Conservation (phyloP, 2,329 filamentous ascomycete genomes). For the Trichoderma afroharzianum region DNA sequence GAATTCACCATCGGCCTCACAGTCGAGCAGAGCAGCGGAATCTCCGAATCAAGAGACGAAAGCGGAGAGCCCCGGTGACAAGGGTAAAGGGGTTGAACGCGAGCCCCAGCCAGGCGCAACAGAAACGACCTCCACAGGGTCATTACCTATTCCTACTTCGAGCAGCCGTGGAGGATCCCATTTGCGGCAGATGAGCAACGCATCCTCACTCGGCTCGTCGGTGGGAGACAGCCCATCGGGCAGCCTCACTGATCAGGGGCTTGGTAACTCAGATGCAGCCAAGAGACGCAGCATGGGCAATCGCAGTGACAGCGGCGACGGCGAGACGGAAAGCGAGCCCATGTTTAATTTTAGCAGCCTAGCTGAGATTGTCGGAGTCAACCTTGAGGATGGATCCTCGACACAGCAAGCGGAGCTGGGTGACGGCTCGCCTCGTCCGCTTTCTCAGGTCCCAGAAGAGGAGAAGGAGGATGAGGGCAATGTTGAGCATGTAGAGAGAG, state of each 20-base stretch:
- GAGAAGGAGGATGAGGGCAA: conserved; percentile 34
- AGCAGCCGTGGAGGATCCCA: conserved; percentile 62
- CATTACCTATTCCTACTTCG: conserved; percentile 47
- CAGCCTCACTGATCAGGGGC: conserved; percentile 43
- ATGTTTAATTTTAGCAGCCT: conserved; percentile 92
- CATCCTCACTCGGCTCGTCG: conserved; percentile 79
- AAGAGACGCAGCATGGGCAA: conserved; percentile 50
- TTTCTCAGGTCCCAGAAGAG: conserved; percentile 38
- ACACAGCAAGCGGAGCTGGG: conserved; percentile 27
- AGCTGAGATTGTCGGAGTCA: conserved; percentile 74
- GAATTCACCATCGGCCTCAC: conserved; percentile 38
- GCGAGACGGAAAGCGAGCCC: conserved; percentile 60
- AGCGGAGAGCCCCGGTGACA: conserved; percentile 42
- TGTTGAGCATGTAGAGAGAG: conserved; percentile 31
- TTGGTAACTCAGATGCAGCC: conserved; percentile 35
- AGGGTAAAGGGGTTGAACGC: conserved; percentile 70
- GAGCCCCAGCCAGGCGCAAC: conserved; percentile 24
- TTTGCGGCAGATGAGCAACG: conserved; percentile 78
- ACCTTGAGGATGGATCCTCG: conserved; percentile 46
- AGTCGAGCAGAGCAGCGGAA: conserved; percentile 25
- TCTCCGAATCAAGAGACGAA: conserved; percentile 25
- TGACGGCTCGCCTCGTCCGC: conserved; percentile 24
- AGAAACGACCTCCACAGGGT: conserved; percentile 33
- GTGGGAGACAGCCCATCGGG: conserved; percentile 62
- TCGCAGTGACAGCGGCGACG: conserved; percentile 47